Conservation (phyloP, 331 rosid species). For the Erythrophleum ivorense region DNA sequence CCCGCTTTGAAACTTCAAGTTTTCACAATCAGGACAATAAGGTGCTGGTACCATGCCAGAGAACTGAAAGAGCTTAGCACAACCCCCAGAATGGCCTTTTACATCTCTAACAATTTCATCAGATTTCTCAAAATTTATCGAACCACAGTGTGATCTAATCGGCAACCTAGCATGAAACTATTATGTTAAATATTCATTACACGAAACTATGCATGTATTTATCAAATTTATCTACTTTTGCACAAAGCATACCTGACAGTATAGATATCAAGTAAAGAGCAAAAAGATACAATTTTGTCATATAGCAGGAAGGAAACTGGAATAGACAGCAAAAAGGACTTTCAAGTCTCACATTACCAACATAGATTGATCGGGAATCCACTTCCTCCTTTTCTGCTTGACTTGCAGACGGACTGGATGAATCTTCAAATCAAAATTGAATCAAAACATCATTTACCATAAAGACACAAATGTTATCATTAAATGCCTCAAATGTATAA, state of each 20-base stretch:
- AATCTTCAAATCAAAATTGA: slow-evolving; percentile 63
- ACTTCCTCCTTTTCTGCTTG: slow-evolving; percentile 99
- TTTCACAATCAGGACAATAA: neutral
- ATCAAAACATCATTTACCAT: slow-evolving; percentile 15
- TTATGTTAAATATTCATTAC: neutral
- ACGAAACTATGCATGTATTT: neutral
- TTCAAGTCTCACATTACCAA: slow-evolving; percentile 89
- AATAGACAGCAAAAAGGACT: slow-evolving; percentile 31
- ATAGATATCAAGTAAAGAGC: neutral
- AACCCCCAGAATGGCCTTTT: neutral
- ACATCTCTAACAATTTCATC: neutral
- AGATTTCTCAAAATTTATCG: slow-evolving; percentile 11
- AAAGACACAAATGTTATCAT: neutral
- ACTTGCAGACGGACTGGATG: slow-evolving; percentile 72
- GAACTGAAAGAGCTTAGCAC: slow-evolving; percentile 10
- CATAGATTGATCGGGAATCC: slow-evolving; percentile 93
- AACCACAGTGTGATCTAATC: neutral
- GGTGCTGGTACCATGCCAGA: neutral
- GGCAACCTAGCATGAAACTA: neutral
- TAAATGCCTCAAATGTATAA: neutral
- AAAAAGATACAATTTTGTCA: neutral
- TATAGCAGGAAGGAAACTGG: slow-evolving; percentile 23
- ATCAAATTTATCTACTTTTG: neutral
- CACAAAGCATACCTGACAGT: neutral
- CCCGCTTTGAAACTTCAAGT: neutral